phyloP scores from a whole-genome alignment of 805 yeast genomes.

The Wickerhamomyces bovis region DNA sequence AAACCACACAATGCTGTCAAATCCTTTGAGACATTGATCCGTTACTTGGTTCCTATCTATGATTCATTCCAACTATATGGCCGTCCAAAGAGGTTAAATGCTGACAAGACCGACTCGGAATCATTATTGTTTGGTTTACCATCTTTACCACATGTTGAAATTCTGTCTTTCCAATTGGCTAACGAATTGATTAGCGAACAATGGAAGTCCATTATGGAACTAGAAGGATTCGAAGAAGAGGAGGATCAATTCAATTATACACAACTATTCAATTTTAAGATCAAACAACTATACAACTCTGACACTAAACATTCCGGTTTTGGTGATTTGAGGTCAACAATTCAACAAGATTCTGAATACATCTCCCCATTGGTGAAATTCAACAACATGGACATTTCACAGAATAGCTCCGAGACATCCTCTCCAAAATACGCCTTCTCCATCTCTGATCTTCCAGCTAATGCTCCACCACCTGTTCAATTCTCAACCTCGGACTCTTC shows the following conservation, averaged over 20 bases:
- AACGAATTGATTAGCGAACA: constrained; percentile 10
- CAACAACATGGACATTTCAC: background rate
- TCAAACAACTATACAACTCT: constrained; percentile 2
- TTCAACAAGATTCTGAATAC: background rate
- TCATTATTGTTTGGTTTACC: constrained; percentile 75
- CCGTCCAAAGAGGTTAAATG: constrained; percentile 64
- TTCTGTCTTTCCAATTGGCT: constrained; percentile 28
- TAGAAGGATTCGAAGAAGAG: background rate
- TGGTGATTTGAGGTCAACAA: constrained; percentile 8
- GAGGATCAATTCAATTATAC: constrained; percentile 4
- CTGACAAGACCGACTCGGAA: constrained; percentile 59
- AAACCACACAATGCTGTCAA: constrained; percentile 66
- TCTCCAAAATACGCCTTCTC: constrained; percentile 3
- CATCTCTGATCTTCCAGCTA: constrained; percentile 1
- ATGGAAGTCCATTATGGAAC: constrained; percentile 10
- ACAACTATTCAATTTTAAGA: constrained; percentile 2
- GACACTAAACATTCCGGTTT: constrained; percentile 8
- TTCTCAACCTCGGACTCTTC: background rate
- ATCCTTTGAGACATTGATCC: constrained; percentile 65
- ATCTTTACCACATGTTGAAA: constrained; percentile 61
- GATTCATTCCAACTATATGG: constrained; percentile 71
- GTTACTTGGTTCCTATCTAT: constrained; percentile 62
- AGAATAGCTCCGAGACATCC: background rate
- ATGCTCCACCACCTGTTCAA: background rate
- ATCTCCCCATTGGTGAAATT: background rate